Base-by-base conservation (phyloP, 768 basidiomycete species). In the Mycena kentingensis region DNA sequence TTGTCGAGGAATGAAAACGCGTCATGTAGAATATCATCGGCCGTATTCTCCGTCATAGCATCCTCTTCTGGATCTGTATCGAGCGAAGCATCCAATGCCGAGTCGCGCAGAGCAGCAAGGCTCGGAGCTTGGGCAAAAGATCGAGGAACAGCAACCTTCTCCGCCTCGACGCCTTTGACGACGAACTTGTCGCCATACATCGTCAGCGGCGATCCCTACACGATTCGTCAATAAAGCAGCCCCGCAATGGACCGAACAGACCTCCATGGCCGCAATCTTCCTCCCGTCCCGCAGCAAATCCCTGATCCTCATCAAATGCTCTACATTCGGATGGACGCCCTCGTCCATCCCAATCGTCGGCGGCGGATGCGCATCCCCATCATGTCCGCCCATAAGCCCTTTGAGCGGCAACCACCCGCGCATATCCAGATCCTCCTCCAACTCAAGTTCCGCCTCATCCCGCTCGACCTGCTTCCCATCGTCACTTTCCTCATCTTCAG, bases 391-490 rank as follows among this genome's bases (percentile, higher is more conserved):
- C 71, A 89, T 78, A 41, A 83, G 70, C 35, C 81, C 78, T 47
- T 82, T 82, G 43, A 98, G 72, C 11, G 97, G 97, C 27, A 87
- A 70, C 65, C 96, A 98, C 0, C 96, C 96, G 27, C 78, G 77
- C 74, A 94, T 80, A 42, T 98, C 94, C 5, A 85, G 70, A 66
- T 99, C 96, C 69, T 99, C 97, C 53, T 97, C 93, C 54, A 99
- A 70, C 1, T 77, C 76, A 7, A 70, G 73, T 32, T 90, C 70
- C 16, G 68, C 58, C 2, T 88, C 86, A 24, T 93, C 68, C 34
- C 73, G 76, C 5, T 75, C 73, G 3, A 69, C 60, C 1, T 19
- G 29, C 18, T 19, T 29, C 11, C 12, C 34, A 13, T 1, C 41
- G 1, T 15, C 46, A 7, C n/a, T n/a, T n/a, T n/a, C n/a, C n/a